phyloP scores from a whole-genome alignment of 2,329 filamentous ascomycete species.

The Pyrenophora teres region DNA sequence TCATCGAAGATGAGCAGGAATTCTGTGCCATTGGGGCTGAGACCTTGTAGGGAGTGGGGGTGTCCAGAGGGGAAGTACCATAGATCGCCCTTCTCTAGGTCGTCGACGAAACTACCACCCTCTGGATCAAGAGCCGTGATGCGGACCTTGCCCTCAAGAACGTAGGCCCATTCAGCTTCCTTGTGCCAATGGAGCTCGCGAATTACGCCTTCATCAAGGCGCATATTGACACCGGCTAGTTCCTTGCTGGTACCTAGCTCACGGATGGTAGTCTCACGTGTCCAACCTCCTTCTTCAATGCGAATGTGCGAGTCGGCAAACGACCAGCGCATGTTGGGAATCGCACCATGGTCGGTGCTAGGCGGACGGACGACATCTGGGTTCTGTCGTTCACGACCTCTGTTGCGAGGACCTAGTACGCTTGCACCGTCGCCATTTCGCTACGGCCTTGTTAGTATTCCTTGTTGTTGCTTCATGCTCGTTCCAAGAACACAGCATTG shows the following conservation, averaged over 20 bases:
- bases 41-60: conserved; percentile 76
- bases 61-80: conserved; percentile 83
- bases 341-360: conserved; percentile 71
- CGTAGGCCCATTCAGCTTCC: conserved; percentile 78
- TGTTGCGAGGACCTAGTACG: conserved; percentile 72
- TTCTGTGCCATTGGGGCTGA: conserved; percentile 68
- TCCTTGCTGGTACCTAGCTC: conserved; percentile 70
- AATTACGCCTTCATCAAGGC: conserved; percentile 72
- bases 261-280: conserved; percentile 70
- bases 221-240: conserved; percentile 78
- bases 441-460: conserved; percentile 25
- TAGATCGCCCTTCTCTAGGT: conserved; percentile 74
- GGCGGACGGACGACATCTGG: conserved; percentile 74
- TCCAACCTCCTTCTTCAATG: conserved; percentile 75
- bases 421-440: conserved; percentile 63
- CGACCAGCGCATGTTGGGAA: conserved; percentile 73
- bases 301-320: conserved; percentile 54
- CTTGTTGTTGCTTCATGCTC: neutral
- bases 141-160: conserved; percentile 71
- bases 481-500: no score
- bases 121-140: conserved; percentile 76
- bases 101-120: conserved; percentile 76
- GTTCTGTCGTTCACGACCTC: conserved; percentile 68
- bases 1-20: conserved; percentile 68
- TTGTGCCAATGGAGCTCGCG: conserved; percentile 83